Evolutionary conservation across 2,329 filamentous ascomycete species (phyloP), one percentile per base, ranked within the genome.

Genomic region (Beauveria sp.): DNA sequence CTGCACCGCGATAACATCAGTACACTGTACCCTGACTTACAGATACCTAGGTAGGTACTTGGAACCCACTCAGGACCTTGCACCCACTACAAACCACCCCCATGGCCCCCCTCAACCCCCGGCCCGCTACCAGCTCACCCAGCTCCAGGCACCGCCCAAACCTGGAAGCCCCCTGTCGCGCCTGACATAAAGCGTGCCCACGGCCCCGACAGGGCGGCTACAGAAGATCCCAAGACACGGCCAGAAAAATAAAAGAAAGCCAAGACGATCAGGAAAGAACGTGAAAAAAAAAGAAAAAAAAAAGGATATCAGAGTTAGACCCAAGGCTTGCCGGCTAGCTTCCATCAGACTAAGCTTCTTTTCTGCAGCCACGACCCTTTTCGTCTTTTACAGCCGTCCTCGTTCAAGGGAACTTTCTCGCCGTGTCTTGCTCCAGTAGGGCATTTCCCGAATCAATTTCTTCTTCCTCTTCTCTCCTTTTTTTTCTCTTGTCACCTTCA

Each of bases 181-280:
- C 43, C 44, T 61, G 52, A 61, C 59, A 61, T 61, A 61, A 55
- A 61, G 59, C 52, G 40, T 41, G 28, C 20, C 47, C 37, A 52
- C 5, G 37, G 52, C 52, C 59, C 59, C 41, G 43, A 55, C 51
- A 48, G 22, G 30, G 46, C 16, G 10, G 48, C 48, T 20, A 51
- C 48, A 51, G 48, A 28, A 43, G 22, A 20, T 28, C 9, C 12
- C 46, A 58, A 43, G 53, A 46, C 53, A 37, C 34, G 26, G 47
- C 37, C 46, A 51, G 26, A 47, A 51, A 53, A 51, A 22, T 26
- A 46, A 41, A 53, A 51, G 46, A 51, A 22, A 26, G 34, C 37
- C n/a, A 43, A 40, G 41, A 37, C 46, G 44, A 48, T 18, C 16
- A 34, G 28, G 24, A 37, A 46, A 44, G 34, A 28, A 14, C 18